These are phyloP conservation scores for Solanum tacnaense DNA, from an alignment of 257 asterid species.

Conservation along the genomic window DNA sequence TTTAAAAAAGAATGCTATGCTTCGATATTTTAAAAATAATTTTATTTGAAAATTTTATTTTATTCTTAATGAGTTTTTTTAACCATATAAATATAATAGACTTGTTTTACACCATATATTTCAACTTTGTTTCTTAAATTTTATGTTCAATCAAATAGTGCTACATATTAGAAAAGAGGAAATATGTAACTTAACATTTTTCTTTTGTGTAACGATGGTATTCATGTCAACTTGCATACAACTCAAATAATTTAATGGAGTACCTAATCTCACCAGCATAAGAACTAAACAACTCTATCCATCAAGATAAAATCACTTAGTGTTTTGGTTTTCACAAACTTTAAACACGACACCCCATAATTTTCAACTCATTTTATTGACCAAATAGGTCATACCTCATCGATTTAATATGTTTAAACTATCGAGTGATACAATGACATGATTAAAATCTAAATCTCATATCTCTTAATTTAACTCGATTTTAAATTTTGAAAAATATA, in stretches of 20 bases:
- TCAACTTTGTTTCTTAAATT: not conserved
- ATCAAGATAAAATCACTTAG: not conserved
- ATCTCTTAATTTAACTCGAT: not conserved
- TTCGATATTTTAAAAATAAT: too few species aligned
- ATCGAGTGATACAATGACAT: not conserved
- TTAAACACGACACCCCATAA: not conserved
- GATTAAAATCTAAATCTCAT: not conserved
- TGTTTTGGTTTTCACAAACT: not conserved
- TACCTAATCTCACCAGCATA: not conserved
- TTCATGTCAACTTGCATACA: not conserved
- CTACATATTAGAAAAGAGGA: not conserved
- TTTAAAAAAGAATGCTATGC: too few species aligned
- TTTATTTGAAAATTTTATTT: too few species aligned
- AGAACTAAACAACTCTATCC: too few species aligned
- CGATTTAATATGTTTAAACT: not conserved
- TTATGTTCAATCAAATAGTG: not conserved
- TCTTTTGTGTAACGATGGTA: not conserved
- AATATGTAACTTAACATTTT: not conserved
- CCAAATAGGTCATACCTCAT: not conserved
- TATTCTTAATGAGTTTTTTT: not conserved
- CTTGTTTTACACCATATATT: not conserved
- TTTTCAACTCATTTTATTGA: not conserved
- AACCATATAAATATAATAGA: too few species aligned
- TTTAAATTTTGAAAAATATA: not conserved
- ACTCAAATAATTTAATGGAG: not conserved